A percentile compares a stretch with the other conserved stretches of the same genome.
These are phyloP conservation scores for Pseudogymnoascus sp. DNA, from an alignment of 2,329 filamentous ascomycete genomes.

Conservation along the genomic window DNA sequence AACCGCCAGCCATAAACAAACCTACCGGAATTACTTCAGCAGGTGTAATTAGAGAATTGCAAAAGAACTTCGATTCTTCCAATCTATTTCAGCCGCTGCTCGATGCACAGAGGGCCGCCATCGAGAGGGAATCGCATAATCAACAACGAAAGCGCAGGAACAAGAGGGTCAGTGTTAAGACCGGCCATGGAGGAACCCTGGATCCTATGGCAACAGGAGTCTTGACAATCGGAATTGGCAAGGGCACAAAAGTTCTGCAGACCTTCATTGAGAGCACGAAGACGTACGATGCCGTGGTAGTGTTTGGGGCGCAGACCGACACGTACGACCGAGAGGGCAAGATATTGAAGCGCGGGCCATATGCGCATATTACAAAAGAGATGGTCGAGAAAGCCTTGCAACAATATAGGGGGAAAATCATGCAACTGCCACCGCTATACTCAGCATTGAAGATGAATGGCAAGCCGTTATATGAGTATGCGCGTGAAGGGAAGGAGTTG, in stretches of 20 bases:
- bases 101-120: conserved; percentile 48
- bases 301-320: conserved; percentile 90
- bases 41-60: conserved; percentile 81
- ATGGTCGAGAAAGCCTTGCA: conserved; percentile 68
- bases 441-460: conserved; percentile 89
- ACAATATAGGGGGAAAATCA: conserved; percentile 71
- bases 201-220: conserved; percentile 93
- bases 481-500: conserved; percentile 77
- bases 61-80: conserved; percentile 76
- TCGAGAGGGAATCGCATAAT: conserved; percentile 47
- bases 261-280: conserved; percentile 85
- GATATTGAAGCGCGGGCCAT: conserved; percentile 64
- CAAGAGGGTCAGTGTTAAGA: conserved; percentile 68
- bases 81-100: conserved; percentile 71
- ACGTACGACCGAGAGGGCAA: conserved; percentile 85
- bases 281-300: conserved; percentile 78
- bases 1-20: conserved; percentile 76
- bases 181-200: conserved; percentile 91
- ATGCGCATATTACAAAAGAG: conserved; percentile 73
- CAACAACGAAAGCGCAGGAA: conserved; percentile 52
- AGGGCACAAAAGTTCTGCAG: conserved; percentile 73
- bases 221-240: conserved; percentile 78
- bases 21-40: conserved; percentile 80
- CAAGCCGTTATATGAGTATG: conserved; percentile 93
- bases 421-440: conserved; percentile 87